phyloP scores from a whole-genome alignment of 1,284 basidiomycete genomes.

The Puccinia hordei region DNA sequence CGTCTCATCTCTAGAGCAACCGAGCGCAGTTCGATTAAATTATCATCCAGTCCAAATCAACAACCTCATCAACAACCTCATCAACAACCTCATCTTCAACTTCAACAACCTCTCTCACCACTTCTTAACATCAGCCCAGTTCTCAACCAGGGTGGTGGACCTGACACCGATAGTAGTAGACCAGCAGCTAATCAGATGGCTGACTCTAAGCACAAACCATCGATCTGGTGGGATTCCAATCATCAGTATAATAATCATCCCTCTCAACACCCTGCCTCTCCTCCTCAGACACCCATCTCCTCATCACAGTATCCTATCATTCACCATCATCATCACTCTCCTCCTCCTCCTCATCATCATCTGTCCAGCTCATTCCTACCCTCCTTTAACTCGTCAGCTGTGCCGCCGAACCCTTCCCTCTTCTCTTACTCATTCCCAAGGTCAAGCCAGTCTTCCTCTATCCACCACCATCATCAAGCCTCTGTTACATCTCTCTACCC shows the following conservation, averaged over 20 bases:
- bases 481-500: not conserved
- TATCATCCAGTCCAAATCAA: too few species aligned
- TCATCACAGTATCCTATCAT: not conserved
- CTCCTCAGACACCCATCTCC: conserved; percentile 20
- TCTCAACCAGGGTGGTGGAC: too few species aligned
- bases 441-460: conserved; percentile 30
- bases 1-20: too few species aligned
- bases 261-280: not conserved
- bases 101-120: too few species aligned
- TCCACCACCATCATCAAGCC: not conserved
- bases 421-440: conserved; percentile 19
- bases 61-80: too few species aligned
- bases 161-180: too few species aligned
- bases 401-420: conserved; percentile 39
- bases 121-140: too few species aligned
- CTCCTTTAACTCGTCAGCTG: conserved; percentile 38
- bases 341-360: conserved; percentile 5
- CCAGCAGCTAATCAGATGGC: too few species aligned
- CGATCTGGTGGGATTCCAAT: too few species aligned
- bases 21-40: too few species aligned
- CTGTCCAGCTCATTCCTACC: conserved; percentile 41
- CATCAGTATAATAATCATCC: conserved; percentile 14
- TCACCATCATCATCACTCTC: not conserved
- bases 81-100: too few species aligned
- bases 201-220: too few species aligned